phyloP scores from a whole-genome alignment of 108 stramenopile species.

The Conticribra weissflogii region DNA sequence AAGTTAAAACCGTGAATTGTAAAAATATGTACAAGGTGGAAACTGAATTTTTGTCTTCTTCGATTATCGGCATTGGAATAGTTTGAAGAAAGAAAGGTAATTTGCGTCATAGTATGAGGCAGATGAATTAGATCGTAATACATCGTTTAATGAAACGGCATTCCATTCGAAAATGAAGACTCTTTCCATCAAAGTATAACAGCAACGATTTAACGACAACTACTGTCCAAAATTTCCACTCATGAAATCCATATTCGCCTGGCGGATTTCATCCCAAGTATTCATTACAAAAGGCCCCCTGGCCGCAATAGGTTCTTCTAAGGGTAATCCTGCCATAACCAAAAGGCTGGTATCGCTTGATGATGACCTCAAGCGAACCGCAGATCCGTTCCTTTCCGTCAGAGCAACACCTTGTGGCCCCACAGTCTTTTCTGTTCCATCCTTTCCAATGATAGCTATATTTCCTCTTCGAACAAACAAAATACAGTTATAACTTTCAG shows the following conservation, averaged over 20 bases:
- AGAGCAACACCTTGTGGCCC: conserved; percentile 85
- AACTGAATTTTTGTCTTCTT: too few species aligned
- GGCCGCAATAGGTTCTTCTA: conserved; percentile 88
- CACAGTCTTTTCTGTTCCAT: conserved; percentile 24
- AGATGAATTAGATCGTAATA: too few species aligned
- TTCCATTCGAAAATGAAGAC: too few species aligned
- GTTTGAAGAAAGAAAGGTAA: too few species aligned
- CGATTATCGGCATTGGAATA: too few species aligned
- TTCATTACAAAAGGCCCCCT: conserved; percentile 97
- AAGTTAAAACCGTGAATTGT: too few species aligned
- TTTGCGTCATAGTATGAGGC: too few species aligned
- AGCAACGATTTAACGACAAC: too few species aligned
- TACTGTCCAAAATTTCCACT: conserved; percentile 55
- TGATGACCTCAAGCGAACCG: conserved; percentile 50
- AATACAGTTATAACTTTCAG: conserved; percentile 72
- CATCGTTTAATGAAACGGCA: too few species aligned
- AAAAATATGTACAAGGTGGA: too few species aligned
- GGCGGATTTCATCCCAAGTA: conserved; percentile 76
- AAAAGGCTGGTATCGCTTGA: conserved; percentile 64
- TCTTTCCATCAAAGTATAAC: too few species aligned
- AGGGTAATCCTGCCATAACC: conserved; percentile 78
- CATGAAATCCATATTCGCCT: conserved; percentile 85
- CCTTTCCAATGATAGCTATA: conserved; percentile 56
- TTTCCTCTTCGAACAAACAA: conserved; percentile 75
- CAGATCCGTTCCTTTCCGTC: conserved; percentile 54